Conservation (phyloP, 129 eudicot species). For the Oenanthe sinensis region DNA sequence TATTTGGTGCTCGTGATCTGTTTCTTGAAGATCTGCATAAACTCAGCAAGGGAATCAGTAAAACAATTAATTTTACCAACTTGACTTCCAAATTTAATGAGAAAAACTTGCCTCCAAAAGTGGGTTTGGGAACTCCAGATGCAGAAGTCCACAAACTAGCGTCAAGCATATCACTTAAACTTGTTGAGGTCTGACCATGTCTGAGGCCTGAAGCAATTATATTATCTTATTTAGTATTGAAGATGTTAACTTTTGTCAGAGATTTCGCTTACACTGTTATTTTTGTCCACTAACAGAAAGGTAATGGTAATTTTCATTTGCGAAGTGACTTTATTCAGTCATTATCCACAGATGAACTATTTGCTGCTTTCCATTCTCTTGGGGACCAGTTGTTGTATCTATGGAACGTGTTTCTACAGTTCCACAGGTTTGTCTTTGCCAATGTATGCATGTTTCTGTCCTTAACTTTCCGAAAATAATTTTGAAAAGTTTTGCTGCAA, state of each 20-base stretch:
- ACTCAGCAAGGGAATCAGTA: slow-evolving; percentile 62
- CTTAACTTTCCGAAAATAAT: not conserved
- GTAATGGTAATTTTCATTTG: slow-evolving; percentile 33
- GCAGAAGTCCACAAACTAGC: slow-evolving; percentile 31
- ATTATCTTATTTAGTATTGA: slow-evolving; percentile 3
- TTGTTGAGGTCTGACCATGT: slow-evolving; percentile 38
- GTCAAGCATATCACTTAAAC: slow-evolving; percentile 17
- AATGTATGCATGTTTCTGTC: not conserved
- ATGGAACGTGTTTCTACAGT: slow-evolving; percentile 76
- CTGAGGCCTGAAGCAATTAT: slow-evolving; percentile 5
- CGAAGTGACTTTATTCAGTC: slow-evolving; percentile 43
- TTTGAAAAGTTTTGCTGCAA: not conserved
- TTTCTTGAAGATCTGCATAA: slow-evolving; percentile 68
- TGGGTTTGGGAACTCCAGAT: slow-evolving; percentile 18
- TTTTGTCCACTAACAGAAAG: slow-evolving; percentile 39
- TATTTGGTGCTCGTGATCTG: slow-evolving; percentile 57
- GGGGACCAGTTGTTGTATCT: slow-evolving; percentile 61
- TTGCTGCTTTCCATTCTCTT: slow-evolving; percentile 43
- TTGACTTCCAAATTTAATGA: slow-evolving; percentile 44
- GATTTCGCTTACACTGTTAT: slow-evolving; percentile 7
- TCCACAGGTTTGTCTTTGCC: slow-evolving; percentile 70
- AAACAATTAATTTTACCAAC: slow-evolving; percentile 50
- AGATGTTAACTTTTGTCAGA: not conserved
- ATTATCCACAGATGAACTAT: slow-evolving; percentile 52
- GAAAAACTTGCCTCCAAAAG: slow-evolving; percentile 21